Evolutionary conservation across 2,329 filamentous ascomycete species (phyloP), one percentile per base, ranked within the genome.

Genomic region (Dothidotthia symphoricarpi): DNA sequence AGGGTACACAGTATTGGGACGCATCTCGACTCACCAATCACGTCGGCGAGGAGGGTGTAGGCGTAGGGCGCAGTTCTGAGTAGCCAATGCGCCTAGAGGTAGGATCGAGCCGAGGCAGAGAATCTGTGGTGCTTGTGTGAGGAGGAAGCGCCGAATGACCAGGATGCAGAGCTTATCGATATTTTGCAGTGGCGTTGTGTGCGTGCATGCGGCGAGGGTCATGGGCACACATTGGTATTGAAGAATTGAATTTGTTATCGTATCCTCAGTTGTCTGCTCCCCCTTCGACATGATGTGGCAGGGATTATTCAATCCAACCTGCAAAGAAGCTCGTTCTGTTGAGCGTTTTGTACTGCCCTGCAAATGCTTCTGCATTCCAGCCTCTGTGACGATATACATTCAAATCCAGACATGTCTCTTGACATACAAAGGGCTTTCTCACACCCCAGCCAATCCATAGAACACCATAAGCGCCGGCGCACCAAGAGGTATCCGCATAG

Each of bases 401-500:
- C 19, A 22, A 9, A 22, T 5, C 17, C 24, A 33, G 26, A 13
- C 16, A 14, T 17, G 10, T 25, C 31, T 28, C 34, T 22, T 32
- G 27, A 36, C 28, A 31, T n/a, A 33, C 28, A 28, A 36, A 29
- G 32, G n/a, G 9, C 27, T 36, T 26, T 42, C 31, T 45, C 40
- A 37, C 42, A 28, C 34, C 15, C 36, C 31, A 28, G 19, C 51
- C 53, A 41, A 44, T 47, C 36, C 51, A 41, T 43, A 47, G 36
- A 43, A 53, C 40, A 47, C 50, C 47, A 33, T 15, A 47, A 52
- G 53, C 52, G 53, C 55, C 52, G 41, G 47, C 45, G 43, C 50
- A 54, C 50, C 34, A 45, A 48, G 24, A 53, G 53, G 55, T 59
- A 59, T 59, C 40, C 57, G 53, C 50, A 34, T 38, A 45, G 35